These are phyloP conservation scores for Polychaeton citri DNA, from an alignment of 2,329 filamentous ascomycete species.

Conservation along the genomic window DNA sequence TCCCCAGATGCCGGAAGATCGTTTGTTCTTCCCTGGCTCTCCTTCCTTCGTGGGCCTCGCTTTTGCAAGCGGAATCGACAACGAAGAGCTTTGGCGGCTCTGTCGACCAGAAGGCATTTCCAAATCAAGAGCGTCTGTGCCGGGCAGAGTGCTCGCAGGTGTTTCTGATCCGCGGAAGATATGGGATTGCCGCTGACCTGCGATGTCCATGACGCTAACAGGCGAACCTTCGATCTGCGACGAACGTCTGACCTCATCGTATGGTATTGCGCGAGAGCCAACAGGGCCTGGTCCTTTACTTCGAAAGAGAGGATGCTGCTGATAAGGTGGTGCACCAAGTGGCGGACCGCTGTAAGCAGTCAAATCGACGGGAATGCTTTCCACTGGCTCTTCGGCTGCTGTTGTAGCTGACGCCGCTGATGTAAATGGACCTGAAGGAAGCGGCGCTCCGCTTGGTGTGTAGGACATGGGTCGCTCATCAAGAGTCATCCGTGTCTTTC, in stretches of 20 bases:
- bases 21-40: not conserved
- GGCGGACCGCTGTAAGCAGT: constrained; percentile 11
- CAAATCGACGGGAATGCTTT: constrained; percentile 7
- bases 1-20: constrained; percentile 12
- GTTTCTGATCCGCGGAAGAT: not conserved
- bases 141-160: not conserved
- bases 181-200: not conserved
- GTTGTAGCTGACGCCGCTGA: not conserved
- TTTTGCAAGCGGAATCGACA: not conserved
- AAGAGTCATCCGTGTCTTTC: not conserved
- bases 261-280: too few species aligned
- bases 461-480: not conserved
- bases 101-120: not conserved
- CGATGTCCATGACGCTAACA: not conserved
- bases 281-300: too few species aligned
- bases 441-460: not conserved
- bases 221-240: too few species aligned
- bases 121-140: not conserved
- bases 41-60: not conserved
- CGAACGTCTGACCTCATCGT: too few species aligned
- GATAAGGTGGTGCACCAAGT: constrained; percentile 10
- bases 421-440: not conserved
- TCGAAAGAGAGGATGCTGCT: constrained; percentile 14
- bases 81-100: not conserved
- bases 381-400: not conserved